Base-by-base conservation (phyloP, 805 yeast genomes). In the Dipodascopsis uninucleata region DNA sequence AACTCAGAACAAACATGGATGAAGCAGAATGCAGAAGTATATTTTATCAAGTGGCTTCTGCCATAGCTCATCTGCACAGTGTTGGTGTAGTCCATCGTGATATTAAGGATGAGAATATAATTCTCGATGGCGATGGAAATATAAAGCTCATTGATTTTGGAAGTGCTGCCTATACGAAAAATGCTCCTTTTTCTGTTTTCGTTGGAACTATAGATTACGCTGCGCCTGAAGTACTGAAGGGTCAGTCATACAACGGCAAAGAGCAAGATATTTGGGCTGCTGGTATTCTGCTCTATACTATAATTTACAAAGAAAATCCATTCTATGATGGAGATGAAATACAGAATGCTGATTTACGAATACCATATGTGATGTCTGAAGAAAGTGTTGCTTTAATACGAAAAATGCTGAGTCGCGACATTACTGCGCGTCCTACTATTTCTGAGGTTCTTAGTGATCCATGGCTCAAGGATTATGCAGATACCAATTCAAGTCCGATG, bases 151-250 rank as follows among this genome's bases (percentile, higher is more conserved):
- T 90, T 60, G 98, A 90, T 66, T 90, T 88, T 64, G 98, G 98
- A 1, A 82, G 95, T 37, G 95, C 97, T 1, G 96, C 97, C 0
- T 87, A 87, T 63, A 78, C 81, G 17, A 78, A 76, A 54, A 87
- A 82, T 67, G 97, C 97, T 0, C 97, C 97, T 4, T 93, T 90
- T 66, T 96, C 90, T 56, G 96, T 93, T 4, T 90, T 93, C 66
- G 97, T 93, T 1, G 98, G 98, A 2, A 93, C 98, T 0, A 81
- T 93, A 34, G 97, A 93, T 64, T 93, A 90, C 64, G 97, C 97
- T 1, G 95, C 97, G 0, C 98, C 98, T 0, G 98, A 93, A 64
- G 96, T 93, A 0, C 70, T 93, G 28, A 75, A 81, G 40, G 98
- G 97, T 1, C 81, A 80, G 49, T 82, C 89, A 18, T 93, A 90